These are phyloP conservation scores for Posidonia australis DNA, from an alignment of 106 monocot genomes.

Conservation along the genomic window DNA sequence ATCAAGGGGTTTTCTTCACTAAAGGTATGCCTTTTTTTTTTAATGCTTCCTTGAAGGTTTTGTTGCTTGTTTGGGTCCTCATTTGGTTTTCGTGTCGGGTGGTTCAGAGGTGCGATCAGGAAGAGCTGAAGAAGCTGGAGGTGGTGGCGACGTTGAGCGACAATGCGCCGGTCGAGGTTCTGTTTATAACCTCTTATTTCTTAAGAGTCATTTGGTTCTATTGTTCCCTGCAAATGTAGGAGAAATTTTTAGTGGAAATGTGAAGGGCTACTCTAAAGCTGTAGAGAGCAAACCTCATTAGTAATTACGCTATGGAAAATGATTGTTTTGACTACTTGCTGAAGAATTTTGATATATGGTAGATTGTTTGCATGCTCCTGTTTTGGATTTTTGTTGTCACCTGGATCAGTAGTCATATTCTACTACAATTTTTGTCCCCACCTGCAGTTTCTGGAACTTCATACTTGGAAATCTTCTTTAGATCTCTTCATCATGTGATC, in stretches of 20 bases:
- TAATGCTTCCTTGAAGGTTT: neutral
- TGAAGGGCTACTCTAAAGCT: neutral
- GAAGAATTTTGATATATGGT: no score
- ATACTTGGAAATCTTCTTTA: no score
- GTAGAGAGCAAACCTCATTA: no score
- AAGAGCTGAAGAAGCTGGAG: conserved; percentile 40
- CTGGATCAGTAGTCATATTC: no score
- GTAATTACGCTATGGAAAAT: no score
- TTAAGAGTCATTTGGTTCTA: neutral
- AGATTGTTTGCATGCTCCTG: no score
- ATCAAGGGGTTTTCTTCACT: conserved; percentile 53
- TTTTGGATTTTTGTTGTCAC: no score
- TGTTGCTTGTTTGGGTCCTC: neutral
- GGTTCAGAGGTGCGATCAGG: conserved; percentile 49
- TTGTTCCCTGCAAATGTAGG: neutral
- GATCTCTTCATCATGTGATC: no score
- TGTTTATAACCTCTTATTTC: neutral
- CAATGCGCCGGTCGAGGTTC: neutral
- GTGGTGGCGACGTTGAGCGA: conserved; percentile 5
- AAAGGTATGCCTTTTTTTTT: conserved; percentile 28
- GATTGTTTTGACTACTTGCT: no score
- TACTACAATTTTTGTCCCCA: no score
- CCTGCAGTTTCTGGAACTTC: no score
- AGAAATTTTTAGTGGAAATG: neutral
- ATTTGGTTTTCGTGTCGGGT: conserved; percentile 9